phyloP scores from a whole-genome alignment of 192 early-diverging fungal genomes.

The Ambispora gerdemannii region DNA sequence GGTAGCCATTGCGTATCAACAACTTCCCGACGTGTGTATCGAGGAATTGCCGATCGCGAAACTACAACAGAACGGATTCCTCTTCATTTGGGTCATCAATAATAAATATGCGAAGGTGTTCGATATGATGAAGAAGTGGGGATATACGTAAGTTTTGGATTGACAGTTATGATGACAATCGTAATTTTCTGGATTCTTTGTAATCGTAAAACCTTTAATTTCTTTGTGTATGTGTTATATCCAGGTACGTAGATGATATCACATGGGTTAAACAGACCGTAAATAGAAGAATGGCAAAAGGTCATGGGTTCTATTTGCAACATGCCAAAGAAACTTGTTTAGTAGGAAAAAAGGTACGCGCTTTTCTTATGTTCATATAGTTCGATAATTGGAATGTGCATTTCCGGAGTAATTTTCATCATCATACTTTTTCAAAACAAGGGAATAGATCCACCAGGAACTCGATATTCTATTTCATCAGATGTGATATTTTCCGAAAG shows the following conservation, averaged over 20 bases:
- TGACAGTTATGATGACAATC: no score
- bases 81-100: slow-evolving; percentile 99
- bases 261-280: slow-evolving; percentile 98
- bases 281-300: slow-evolving; percentile 95
- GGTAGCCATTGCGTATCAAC: slow-evolving; percentile 92
- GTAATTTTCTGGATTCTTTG: no score
- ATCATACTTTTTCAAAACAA: slow-evolving; percentile 28
- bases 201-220: background rate
- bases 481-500: slow-evolving; percentile 94
- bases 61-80: slow-evolving; percentile 84
- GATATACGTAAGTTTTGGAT: slow-evolving; percentile 63
- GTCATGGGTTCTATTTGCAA: slow-evolving; percentile 95
- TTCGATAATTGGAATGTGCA: background rate
- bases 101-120: slow-evolving; percentile 96
- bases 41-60: slow-evolving; percentile 84
- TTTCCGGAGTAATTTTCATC: background rate
- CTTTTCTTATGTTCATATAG: background rate
- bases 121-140: slow-evolving; percentile 94
- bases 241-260: slow-evolving; percentile 84
- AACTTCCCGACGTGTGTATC: slow-evolving; percentile 91
- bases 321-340: slow-evolving; percentile 98
- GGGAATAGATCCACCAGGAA: slow-evolving; percentile 70
- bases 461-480: slow-evolving; percentile 69
- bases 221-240: slow-evolving; percentile 1
- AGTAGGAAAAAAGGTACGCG: slow-evolving; percentile 82